Evolutionary conservation across 2,329 filamentous ascomycete genomes (phyloP), one percentile per base, ranked within the genome.

Genomic region (Colletotrichum nymphaeae): DNA sequence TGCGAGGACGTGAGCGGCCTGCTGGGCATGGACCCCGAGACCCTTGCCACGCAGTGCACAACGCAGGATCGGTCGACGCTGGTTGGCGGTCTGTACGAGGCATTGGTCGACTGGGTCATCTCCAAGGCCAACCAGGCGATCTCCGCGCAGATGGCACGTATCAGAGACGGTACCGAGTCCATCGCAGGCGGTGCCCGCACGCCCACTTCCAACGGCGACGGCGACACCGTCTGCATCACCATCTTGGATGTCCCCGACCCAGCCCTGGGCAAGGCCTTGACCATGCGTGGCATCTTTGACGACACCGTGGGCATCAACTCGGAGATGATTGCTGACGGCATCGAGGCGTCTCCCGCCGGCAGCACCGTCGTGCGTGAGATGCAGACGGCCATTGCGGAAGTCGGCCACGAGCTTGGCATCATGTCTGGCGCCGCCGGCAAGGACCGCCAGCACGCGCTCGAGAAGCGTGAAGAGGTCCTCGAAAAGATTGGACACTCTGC

Each of bases 251-350:
- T 98, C 9, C 95, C 97, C 0, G 90, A 92, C 75, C 92, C 94
- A 35, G 88, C 90, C 1, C 87, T 99, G 0, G 95, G 94, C 72
- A 98, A 97, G 83, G 97, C 96, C 0, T 84, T 97, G n/a, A 91
- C 94, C 14, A 91, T 99, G 85, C 93, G 95, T 52, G 94, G 94
- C 16, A 91, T 98, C 46, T 99, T 99, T 78, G 96, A 99, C 77
- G 97, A 98, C 78, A 90, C 88, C n/a, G 87, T 93, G 24, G 97
- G 97, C 64, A 98, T 99, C 84, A 98, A 98, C 78, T 89, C 93
- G 0, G 97, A 99, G 85, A 98, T 99, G 95, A 97, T 96, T 79
- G 93, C 96, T 75, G 97, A 99, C 77, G 97, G 97, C 11, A 90
- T 99, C 1, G 89, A 94, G n/a, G 89, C 97, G 2, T 84, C 89